phyloP scores from a whole-genome alignment of 2,329 filamentous ascomycete genomes.

The Mariannaea elegans region DNA sequence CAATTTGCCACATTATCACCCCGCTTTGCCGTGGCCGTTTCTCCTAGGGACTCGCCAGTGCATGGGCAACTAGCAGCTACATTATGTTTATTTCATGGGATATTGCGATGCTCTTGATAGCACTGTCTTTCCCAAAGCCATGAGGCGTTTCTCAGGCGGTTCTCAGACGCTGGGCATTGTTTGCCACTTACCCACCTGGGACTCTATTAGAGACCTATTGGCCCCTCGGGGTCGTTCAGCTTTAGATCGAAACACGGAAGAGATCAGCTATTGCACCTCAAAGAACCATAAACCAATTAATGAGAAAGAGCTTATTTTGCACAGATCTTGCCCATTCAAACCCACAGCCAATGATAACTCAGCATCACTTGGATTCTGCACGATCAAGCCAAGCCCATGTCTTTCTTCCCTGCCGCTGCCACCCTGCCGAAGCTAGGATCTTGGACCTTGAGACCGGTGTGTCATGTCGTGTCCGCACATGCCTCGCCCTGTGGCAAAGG shows the following conservation, averaged over 20 bases:
- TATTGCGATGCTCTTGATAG: neutral
- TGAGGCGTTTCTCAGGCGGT: too few species aligned
- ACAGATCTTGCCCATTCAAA: neutral
- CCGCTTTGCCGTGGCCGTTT: neutral
- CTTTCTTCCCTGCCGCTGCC: neutral
- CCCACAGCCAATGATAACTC: neutral
- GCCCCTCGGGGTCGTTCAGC: too few species aligned
- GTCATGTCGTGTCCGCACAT: neutral
- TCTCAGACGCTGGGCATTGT: too few species aligned
- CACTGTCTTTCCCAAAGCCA: too few species aligned
- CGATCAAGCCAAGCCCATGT: neutral
- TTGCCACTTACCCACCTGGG: too few species aligned
- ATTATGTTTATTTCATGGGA: neutral
- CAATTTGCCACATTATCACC: neutral
- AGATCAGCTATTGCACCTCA: too few species aligned
- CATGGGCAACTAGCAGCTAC: neutral
- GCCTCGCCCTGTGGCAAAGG: conserved; percentile 8
- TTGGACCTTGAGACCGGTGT: neutral
- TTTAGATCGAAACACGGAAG: too few species aligned
- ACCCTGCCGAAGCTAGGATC: neutral
- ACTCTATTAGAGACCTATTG: too few species aligned
- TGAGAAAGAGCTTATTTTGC: neutral
- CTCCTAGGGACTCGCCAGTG: neutral
- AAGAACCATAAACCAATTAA: too few species aligned
- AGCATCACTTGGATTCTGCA: neutral